Percentiles rank a stretch among this genome's conserved stretches.
Conservation (phyloP, 1,139 yeast species). For the Kurtzmaniella quercitrusa region DNA sequence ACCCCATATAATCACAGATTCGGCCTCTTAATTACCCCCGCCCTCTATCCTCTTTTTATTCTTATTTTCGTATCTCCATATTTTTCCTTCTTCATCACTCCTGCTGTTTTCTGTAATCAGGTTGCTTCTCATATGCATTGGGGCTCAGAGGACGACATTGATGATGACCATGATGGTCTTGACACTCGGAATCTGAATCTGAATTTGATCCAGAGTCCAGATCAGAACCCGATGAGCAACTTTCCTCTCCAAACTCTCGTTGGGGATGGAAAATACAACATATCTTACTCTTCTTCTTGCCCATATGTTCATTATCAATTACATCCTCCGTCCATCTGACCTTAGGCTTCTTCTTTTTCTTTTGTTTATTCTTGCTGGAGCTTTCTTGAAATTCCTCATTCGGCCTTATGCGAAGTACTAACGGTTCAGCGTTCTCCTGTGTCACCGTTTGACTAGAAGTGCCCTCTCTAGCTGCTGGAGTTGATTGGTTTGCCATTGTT, state of each 20-base stretch:
- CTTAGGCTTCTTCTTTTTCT: slow-evolving; percentile 13
- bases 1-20: too few species aligned
- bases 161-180: slow-evolving; percentile 4
- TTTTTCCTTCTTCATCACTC: not conserved
- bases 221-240: slow-evolving; percentile 21
- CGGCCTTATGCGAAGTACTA: not conserved
- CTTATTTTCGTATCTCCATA: not conserved
- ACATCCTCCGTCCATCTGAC: slow-evolving; percentile 87
- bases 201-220: slow-evolving; percentile 27
- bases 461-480: not conserved
- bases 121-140: slow-evolving; percentile 75
- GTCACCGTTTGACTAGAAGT: not conserved
- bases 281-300: slow-evolving; percentile 85
- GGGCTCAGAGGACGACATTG: slow-evolving; percentile 27
- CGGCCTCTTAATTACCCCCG: too few species aligned
- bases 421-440: not conserved
- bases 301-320: slow-evolving; percentile 83
- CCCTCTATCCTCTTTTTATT: too few species aligned
- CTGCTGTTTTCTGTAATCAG: slow-evolving; percentile 42
- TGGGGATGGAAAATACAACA: slow-evolving; percentile 94
- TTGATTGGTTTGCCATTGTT: not conserved
- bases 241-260: slow-evolving; percentile 62
- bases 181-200: slow-evolving; percentile 6
- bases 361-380: slow-evolving; percentile 4
- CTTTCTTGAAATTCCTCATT: not conserved